Base-by-base conservation (phyloP, 768 basidiomycete species). In the Tephrocybe sp. region DNA sequence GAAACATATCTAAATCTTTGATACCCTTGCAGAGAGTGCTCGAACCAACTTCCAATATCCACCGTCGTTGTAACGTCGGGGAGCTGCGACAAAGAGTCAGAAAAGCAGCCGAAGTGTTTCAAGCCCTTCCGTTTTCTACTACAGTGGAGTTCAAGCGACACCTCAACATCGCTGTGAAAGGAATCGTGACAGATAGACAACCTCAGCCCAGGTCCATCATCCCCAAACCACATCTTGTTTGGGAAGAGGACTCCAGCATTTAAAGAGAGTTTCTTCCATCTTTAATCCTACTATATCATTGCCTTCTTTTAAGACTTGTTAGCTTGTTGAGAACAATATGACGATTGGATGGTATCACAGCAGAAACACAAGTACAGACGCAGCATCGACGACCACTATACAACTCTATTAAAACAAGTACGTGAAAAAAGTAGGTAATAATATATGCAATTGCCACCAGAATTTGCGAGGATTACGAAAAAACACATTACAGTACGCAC, bases 111-210 rank as follows among this genome's bases (percentile, higher is more conserved):
- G 43, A 54, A 24, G 49, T 76, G 11, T 44, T 72, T 16, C 39
- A 56, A 32, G 46, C 35, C 30, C 53, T 69, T 26, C 67, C 64
- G 6, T 53, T 48, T 15, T 12, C 21, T 2, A 47, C 46, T 21
- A 47, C 51, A 7, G 49, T 49, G 18, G 68, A 63, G 11, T 39
- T 66, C 26, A 24, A 52, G n/a, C 26, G 37, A 0, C 60, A 71
- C 18, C 51, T 76, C 9, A 42, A 53, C 5, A 31, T 62, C 4
- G 74, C 63, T 9, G 57, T 66, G 41, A 67, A 68, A 30, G 63
- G 71, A 1, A 72, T 77, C 28, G 63, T 62, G 39, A 56, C 43
- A 34, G 36, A 24, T 4, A 35, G 49, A 38, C 43, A 52, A 44
- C 52, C 40, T 35, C n/a, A n/a, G n/a, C 50, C 41, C 4, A 58